These are phyloP conservation scores for Aquilaria yunnanensis DNA, from an alignment of 345 rosid genomes.

Conservation along the genomic window DNA sequence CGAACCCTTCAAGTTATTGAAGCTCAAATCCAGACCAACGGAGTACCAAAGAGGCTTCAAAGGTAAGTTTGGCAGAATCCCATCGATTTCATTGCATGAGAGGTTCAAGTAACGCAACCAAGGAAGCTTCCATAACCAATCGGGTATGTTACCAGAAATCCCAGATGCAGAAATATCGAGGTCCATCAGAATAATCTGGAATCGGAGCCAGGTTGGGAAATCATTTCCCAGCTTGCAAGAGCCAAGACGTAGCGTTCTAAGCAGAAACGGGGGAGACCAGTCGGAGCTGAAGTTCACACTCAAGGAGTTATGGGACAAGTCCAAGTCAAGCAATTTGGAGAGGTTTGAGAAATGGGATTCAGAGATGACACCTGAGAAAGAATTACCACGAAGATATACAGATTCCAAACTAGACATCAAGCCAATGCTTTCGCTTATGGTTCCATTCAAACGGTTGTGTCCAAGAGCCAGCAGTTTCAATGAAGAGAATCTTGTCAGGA, in stretches of 20 bases:
- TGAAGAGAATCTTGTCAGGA: background rate
- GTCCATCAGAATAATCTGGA: background rate
- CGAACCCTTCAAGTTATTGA: conserved; percentile 2
- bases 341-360: conserved; percentile 2
- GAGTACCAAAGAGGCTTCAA: background rate
- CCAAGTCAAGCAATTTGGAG: background rate
- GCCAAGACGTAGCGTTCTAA: background rate
- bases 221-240: background rate
- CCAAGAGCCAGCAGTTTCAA: background rate
- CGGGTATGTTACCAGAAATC: conserved; percentile 2
- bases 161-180: conserved; percentile 8
- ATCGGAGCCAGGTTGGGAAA: conserved; percentile 8
- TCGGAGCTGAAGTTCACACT: background rate
- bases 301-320: conserved; percentile 5
- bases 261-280: conserved; percentile 8
- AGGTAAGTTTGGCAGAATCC: background rate
- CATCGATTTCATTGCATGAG: conserved; percentile 2
- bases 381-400: background rate
- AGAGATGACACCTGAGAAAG: background rate
- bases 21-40: conserved; percentile 6
- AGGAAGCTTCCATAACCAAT: conserved; percentile 7
- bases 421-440: background rate
- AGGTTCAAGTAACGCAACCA: background rate
- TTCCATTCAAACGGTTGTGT: background rate
- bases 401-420: background rate